phyloP scores from a whole-genome alignment of 352 stramenopile species.

The Bremia lactucae region DNA sequence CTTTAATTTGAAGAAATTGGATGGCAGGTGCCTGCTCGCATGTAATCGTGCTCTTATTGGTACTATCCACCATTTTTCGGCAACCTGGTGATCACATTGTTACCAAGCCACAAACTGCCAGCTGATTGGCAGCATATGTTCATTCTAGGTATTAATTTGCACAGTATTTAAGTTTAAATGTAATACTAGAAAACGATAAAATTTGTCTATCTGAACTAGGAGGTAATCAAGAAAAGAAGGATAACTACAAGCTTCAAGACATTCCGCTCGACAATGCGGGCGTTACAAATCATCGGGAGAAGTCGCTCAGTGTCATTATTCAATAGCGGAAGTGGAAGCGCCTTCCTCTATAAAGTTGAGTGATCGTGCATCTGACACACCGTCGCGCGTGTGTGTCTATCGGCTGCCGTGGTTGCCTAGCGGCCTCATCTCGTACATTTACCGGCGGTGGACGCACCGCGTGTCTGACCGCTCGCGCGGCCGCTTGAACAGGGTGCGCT shows the following conservation, averaged over 20 bases:
- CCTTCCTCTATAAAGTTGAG: slow-evolving; percentile 3
- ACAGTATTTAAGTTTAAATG: no score
- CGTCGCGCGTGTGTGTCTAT: slow-evolving; percentile 7
- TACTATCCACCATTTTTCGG: no score
- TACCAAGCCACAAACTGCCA: no score
- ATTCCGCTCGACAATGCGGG: slow-evolving; percentile 4
- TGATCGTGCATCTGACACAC: not conserved
- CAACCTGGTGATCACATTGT: no score
- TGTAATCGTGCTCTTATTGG: no score
- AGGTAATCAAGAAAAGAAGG: not conserved
- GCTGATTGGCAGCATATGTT: no score
- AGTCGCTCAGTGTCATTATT: slow-evolving; percentile 8
- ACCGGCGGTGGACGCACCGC: slow-evolving; percentile 5
- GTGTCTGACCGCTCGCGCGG: slow-evolving; percentile 13
- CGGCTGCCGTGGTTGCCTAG: slow-evolving; percentile 7
- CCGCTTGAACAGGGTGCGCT: slow-evolving; percentile 4
- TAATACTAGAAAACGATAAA: no score
- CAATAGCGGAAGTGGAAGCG: slow-evolving; percentile 8
- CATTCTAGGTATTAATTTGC: no score
- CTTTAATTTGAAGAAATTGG: no score
- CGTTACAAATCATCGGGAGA: slow-evolving; percentile 11
- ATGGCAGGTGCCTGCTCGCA: no score
- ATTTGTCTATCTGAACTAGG: not conserved
- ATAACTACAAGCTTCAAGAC: not conserved
- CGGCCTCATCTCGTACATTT: slow-evolving; percentile 10